Conservation (phyloP, 768 basidiomycete species). For the Amanita rimosa region DNA sequence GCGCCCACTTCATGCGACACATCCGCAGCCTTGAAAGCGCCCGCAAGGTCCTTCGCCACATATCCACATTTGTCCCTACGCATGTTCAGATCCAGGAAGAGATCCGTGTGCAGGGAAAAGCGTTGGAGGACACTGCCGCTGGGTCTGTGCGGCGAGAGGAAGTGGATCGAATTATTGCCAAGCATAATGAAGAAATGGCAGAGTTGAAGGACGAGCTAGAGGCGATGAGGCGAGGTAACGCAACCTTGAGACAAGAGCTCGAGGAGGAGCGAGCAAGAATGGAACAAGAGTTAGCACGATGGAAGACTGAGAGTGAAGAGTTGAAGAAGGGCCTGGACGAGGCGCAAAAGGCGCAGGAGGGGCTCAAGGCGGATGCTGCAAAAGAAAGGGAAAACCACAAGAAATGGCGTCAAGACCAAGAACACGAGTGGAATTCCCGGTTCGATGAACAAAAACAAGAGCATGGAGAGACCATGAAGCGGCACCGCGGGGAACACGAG, state of each 20-base stretch:
- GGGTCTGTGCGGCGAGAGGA: too few species aligned
- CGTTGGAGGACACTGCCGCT: too few species aligned
- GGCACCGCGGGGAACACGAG: too few species aligned
- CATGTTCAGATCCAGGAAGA: too few species aligned
- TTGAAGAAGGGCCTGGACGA: neutral
- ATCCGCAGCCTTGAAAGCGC: neutral
- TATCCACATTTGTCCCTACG: neutral
- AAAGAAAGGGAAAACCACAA: too few species aligned
- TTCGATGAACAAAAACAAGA: too few species aligned
- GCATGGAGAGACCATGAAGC: too few species aligned
- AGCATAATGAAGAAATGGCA: neutral
- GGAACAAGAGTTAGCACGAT: neutral
- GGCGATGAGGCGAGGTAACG: neutral
- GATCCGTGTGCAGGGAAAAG: too few species aligned
- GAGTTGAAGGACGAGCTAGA: neutral
- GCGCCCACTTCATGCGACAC: neutral
- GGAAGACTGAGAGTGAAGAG: neutral
- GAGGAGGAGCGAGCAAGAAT: neutral
- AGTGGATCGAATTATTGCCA: neutral
- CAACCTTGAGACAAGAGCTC: neutral
- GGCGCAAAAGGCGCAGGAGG: neutral
- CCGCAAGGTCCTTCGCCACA: neutral
- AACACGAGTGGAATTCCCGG: neutral
- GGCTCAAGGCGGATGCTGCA: too few species aligned
- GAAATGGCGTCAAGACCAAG: neutral